These are phyloP conservation scores for Termitomyces sp. DNA, from an alignment of 768 basidiomycete species.

Conservation along the genomic window DNA sequence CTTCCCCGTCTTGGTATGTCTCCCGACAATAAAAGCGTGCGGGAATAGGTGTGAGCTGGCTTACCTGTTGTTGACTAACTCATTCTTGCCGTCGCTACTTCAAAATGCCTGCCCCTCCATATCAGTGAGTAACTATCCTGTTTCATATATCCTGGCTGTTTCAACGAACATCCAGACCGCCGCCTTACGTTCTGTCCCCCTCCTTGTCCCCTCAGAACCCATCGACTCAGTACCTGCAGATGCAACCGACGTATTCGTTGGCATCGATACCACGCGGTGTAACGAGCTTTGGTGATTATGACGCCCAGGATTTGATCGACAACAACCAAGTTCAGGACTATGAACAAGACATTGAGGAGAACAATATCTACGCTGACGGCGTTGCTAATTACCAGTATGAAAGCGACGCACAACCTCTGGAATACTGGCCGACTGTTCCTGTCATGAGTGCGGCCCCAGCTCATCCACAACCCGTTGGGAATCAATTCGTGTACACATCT, in stretches of 20 bases:
- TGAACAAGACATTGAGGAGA: neutral
- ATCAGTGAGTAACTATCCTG: slow-evolving; percentile 13
- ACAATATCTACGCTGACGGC: neutral
- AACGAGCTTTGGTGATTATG: slow-evolving; percentile 3
- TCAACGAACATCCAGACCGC: slow-evolving; percentile 8
- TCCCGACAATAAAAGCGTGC: slow-evolving; percentile 12
- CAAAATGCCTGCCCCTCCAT: slow-evolving; percentile 9
- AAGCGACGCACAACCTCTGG: neutral
- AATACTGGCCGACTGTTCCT: slow-evolving; percentile 2
- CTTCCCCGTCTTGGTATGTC: slow-evolving; percentile 9
- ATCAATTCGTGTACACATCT: neutral
- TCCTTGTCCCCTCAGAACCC: neutral
- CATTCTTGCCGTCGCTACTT: slow-evolving; percentile 7
- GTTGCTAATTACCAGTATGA: slow-evolving; percentile 3
- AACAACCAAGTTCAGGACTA: neutral
- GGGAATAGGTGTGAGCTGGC: slow-evolving; percentile 14
- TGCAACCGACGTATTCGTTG: slow-evolving; percentile 2
- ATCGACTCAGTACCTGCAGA: neutral
- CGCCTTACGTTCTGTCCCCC: slow-evolving; percentile 1
- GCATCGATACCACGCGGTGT: slow-evolving; percentile 11
- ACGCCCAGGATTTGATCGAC: neutral
- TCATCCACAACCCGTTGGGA: neutral
- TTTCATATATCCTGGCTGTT: slow-evolving; percentile 5
- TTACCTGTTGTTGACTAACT: slow-evolving; percentile 3
- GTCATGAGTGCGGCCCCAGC: neutral